phyloP scores from a whole-genome alignment of 2,329 filamentous ascomycete genomes.

The Scedosporium aurantiacum region DNA sequence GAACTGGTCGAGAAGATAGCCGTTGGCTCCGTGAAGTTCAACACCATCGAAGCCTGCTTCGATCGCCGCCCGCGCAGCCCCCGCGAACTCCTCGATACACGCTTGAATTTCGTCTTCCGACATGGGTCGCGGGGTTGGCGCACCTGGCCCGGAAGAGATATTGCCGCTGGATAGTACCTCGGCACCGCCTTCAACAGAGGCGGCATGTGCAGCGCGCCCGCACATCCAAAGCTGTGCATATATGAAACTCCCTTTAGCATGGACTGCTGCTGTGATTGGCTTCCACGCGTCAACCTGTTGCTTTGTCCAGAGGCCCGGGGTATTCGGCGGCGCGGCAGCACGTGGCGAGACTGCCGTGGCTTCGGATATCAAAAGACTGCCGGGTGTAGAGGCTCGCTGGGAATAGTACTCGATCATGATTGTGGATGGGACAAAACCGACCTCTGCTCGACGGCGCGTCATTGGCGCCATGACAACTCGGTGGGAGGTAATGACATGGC shows the following conservation, averaged over 20 bases:
- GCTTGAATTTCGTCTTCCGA: conserved; percentile 53
- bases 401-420: conserved; percentile 28
- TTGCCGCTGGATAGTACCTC: conserved; percentile 14
- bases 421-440: conserved; percentile 19
- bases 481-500: conserved; percentile 26
- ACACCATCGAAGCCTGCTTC: conserved; percentile 60
- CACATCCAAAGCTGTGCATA: conserved; percentile 56
- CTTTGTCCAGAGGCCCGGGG: conserved; percentile 46
- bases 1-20: conserved; percentile 57
- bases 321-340: conserved; percentile 25
- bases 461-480: conserved; percentile 45
- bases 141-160: conserved; percentile 34
- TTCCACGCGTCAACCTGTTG: conserved; percentile 52
- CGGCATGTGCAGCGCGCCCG: conserved; percentile 41
- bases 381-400: conserved; percentile 30
- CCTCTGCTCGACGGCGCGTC: conserved; percentile 39
- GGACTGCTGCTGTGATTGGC: conserved; percentile 48
- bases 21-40: conserved; percentile 46
- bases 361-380: conserved; percentile 31
- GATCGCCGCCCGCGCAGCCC: conserved; percentile 44
- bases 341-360: conserved; percentile 29
- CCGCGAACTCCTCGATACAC: conserved; percentile 50
- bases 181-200: conserved; percentile 1
- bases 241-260: conserved; percentile 49
- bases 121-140: conserved; percentile 49